phyloP scores from a whole-genome alignment of 306 rosid genomes.

The Trifolium repens region DNA sequence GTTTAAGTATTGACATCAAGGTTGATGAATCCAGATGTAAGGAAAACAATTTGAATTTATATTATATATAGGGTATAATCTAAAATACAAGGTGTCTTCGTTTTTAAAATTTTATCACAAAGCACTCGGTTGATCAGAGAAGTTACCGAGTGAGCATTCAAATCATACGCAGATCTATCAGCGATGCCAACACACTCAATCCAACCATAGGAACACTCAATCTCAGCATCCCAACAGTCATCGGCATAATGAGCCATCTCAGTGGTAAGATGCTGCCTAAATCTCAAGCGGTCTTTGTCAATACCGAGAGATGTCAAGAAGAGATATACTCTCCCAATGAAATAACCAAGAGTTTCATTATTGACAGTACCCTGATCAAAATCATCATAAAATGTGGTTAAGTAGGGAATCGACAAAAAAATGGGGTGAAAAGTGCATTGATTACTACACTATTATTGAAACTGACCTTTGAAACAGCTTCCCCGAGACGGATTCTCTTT shows the following conservation, averaged over 20 bases:
- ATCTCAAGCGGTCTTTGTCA: slow-evolving; percentile 69
- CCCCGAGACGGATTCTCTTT: slow-evolving; percentile 65
- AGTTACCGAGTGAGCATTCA: no score
- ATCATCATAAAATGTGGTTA: slow-evolving; percentile 3
- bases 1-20: slow-evolving; percentile 2
- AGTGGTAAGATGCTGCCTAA: slow-evolving; percentile 93
- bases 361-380: slow-evolving; percentile 71
- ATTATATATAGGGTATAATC: not conserved
- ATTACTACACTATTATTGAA: slow-evolving; percentile 1
- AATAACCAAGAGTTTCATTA: slow-evolving; percentile 92
- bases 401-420: not conserved
- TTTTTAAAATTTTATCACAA: slow-evolving; percentile 1
- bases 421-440: not conserved
- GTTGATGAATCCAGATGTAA: slow-evolving; percentile 12
- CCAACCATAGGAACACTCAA: slow-evolving; percentile 93
- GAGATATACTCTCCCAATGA: slow-evolving; percentile 96
- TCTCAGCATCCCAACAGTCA: slow-evolving; percentile 99
- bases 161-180: slow-evolving; percentile 92
- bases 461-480: slow-evolving; percentile 80
- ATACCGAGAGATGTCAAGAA: slow-evolving; percentile 81
- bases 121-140: not conserved
- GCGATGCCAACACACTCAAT: slow-evolving; percentile 99
- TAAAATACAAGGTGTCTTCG: not conserved
- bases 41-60: not conserved
- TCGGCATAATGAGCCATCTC: slow-evolving; percentile 99